These are phyloP conservation scores for Globisporangium cederbergense DNA, from an alignment of 352 stramenopile species.

Conservation along the genomic window DNA sequence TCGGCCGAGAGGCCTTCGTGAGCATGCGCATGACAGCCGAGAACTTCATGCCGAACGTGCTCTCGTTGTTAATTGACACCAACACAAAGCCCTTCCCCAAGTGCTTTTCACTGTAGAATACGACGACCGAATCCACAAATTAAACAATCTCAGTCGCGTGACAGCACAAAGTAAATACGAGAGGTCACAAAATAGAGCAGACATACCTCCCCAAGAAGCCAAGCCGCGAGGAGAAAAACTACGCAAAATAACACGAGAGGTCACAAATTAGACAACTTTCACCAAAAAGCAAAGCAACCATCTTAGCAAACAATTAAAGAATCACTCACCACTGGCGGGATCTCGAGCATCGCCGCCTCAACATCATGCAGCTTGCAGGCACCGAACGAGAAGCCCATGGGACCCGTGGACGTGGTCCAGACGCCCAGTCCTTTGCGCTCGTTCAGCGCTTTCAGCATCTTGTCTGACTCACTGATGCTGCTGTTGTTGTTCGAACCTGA, in stretches of 20 bases:
- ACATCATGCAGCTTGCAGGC: conserved; percentile 58
- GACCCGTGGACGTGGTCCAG: conserved; percentile 60
- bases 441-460: conserved; percentile 28
- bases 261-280: not conserved
- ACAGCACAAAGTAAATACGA: not conserved
- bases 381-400: conserved; percentile 49
- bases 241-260: not conserved
- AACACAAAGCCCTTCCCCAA: conserved; percentile 74
- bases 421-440: conserved; percentile 50
- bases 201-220: conserved; percentile 22
- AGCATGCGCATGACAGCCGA: conserved; percentile 46
- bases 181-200: not conserved
- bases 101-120: conserved; percentile 43
- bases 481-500: not conserved
- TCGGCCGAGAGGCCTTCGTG: conserved; percentile 54
- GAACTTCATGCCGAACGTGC: conserved; percentile 65
- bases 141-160: not conserved
- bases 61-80: conserved; percentile 75
- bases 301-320: conserved; percentile 1
- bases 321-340: conserved; percentile 36
- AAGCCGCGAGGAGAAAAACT: conserved; percentile 57
- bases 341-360: conserved; percentile 69
- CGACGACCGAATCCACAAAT: not conserved
- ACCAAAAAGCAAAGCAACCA: not conserved
- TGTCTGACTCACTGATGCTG: not conserved